Percentiles rank a stretch among this genome's conserved stretches.
Conservation (phyloP, 768 basidiomycete genomes). For the Mycena floridula region DNA sequence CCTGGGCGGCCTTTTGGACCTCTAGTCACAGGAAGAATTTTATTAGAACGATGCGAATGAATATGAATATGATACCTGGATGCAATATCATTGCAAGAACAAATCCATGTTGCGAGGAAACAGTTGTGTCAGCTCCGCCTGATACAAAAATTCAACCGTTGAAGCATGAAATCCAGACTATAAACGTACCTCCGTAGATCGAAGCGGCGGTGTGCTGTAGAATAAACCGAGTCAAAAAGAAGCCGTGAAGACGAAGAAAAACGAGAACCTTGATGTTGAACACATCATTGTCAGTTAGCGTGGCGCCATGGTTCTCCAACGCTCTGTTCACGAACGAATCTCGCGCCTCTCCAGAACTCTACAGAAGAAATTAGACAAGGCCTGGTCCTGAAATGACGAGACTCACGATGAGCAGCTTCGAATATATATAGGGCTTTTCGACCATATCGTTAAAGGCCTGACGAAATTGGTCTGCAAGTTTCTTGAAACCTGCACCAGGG, state of each 20-base stretch:
- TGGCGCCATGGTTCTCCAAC: background rate
- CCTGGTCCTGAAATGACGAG: slow-evolving; percentile 1
- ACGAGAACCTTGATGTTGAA: background rate
- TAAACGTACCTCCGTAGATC: background rate
- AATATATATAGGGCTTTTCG: slow-evolving; percentile 9
- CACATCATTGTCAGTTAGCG: background rate
- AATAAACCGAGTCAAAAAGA: background rate
- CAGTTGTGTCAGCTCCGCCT: slow-evolving; percentile 11
- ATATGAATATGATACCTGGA: slow-evolving; percentile 1
- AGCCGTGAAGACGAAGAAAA: background rate
- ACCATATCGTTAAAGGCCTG: slow-evolving; percentile 4
- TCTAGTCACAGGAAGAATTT: background rate
- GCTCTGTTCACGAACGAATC: background rate
- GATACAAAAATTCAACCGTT: background rate
- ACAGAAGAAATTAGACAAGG: background rate
- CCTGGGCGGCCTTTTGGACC: background rate
- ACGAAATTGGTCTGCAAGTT: slow-evolving; percentile 14
- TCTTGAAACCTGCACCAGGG: slow-evolving; percentile 33
- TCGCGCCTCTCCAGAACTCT: background rate
- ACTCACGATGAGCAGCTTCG: slow-evolving; percentile 10
- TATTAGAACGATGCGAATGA: background rate
- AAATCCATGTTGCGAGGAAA: slow-evolving; percentile 8
- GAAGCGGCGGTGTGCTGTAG: background rate
- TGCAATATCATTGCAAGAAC: slow-evolving; percentile 14
- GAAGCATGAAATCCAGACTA: background rate